A percentile compares a stretch with the other conserved stretches of the same genome.
These are phyloP conservation scores for Ganoderma leucocontextum DNA, from an alignment of 1,284 basidiomycete genomes.

Conservation along the genomic window DNA sequence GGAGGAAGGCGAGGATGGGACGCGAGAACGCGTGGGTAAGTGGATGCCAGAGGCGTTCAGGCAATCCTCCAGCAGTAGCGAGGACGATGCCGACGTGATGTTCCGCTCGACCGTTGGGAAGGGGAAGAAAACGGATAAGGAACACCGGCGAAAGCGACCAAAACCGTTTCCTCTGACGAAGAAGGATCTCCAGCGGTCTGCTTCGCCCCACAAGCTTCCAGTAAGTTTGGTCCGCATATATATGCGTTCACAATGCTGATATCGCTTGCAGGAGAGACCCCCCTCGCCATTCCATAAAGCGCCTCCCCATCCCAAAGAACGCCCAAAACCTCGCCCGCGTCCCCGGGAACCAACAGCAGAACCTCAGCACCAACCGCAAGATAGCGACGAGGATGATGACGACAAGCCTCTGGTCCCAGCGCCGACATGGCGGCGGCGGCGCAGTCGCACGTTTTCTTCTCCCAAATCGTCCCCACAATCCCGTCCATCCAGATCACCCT, in stretches of 20 bases:
- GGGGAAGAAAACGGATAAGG: slow-evolving; percentile 21
- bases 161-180: slow-evolving; percentile 24
- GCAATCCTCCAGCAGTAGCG: slow-evolving; percentile 31
- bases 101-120: slow-evolving; percentile 9
- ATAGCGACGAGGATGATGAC: background rate
- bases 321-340: slow-evolving; percentile 13
- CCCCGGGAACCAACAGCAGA: background rate
- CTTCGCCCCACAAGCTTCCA: slow-evolving; percentile 3
- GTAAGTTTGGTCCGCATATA: slow-evolving; percentile 8
- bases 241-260: background rate
- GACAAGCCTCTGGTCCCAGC: slow-evolving; percentile 1
- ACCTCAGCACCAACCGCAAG: background rate
- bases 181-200: slow-evolving; percentile 17
- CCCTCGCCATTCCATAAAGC: background rate
- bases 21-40: background rate
- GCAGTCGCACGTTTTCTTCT: slow-evolving; percentile 23
- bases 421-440: slow-evolving; percentile 18
- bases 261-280: background rate
- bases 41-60: slow-evolving; percentile 24
- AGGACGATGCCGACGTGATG: slow-evolving; percentile 21
- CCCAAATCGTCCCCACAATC: slow-evolving; percentile 5
- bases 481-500: background rate
- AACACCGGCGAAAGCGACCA: slow-evolving; percentile 21
- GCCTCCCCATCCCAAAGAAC: slow-evolving; percentile 1
- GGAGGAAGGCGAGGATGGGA: slow-evolving; percentile 1